A percentile compares a stretch with the other conserved stretches of the same genome.
Conservation (phyloP, 257 asterid species). For the Rubia yunnanensis region DNA sequence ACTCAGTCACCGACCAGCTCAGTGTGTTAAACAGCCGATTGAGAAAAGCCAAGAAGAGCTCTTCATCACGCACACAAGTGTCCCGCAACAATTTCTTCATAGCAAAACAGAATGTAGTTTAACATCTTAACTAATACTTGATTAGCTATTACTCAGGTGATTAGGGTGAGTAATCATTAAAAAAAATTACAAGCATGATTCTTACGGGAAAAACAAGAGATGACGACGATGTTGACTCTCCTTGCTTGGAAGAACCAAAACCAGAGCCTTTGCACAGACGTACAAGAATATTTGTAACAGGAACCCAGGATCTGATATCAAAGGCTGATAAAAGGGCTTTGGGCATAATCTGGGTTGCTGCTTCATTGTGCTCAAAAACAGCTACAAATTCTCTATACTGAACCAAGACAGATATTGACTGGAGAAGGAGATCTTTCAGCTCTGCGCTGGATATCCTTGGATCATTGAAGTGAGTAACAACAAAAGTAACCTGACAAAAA, state of each 20-base stretch:
- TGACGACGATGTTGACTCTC: constrained; percentile 82
- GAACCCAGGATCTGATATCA: constrained; percentile 93
- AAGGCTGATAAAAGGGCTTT: constrained; percentile 75
- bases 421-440: constrained; percentile 89
- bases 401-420: constrained; percentile 78
- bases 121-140: neutral
- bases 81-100: constrained; percentile 70
- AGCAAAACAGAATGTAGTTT: constrained; percentile 2
- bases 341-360: constrained; percentile 65
- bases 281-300: constrained; percentile 74
- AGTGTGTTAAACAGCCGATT: constrained; percentile 80
- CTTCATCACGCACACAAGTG: constrained; percentile 58
- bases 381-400: constrained; percentile 76
- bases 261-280: constrained; percentile 82
- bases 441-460: constrained; percentile 90
- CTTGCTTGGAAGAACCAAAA: constrained; percentile 64
- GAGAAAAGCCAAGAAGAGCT: constrained; percentile 76
- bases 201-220: constrained; percentile 73
- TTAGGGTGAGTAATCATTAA: neutral
- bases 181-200: neutral
- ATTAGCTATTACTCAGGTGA: neutral
- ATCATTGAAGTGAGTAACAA: constrained; percentile 81
- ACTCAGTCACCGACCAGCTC: constrained; percentile 98
- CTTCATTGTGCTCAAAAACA: constrained; percentile 83
- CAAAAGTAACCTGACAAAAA: constrained; percentile 64